Evolutionary conservation across 2,329 filamentous ascomycete species (phyloP).

Genomic region (Monilinia fructigena): DNA sequence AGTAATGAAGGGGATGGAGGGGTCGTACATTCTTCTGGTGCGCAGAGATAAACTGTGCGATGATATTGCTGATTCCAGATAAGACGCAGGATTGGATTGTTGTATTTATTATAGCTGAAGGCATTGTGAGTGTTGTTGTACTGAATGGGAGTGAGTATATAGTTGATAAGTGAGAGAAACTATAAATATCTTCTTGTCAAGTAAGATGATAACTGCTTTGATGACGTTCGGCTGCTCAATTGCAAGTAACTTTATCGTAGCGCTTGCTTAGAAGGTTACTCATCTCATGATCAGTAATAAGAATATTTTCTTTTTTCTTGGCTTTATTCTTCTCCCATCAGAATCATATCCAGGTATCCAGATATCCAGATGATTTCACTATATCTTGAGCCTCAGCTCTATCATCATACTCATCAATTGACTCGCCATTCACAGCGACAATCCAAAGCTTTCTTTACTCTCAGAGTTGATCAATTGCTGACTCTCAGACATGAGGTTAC

Average conservation of each 20-base stretch:
- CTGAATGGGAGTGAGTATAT: too few species aligned
- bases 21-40: conserved; percentile 46
- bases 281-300: too few species aligned
- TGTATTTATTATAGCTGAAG: conserved; percentile 19
- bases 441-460: not conserved
- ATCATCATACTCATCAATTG: not conserved
- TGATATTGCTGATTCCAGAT: conserved; percentile 42
- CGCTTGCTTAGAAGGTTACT: not conserved
- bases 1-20: not conserved
- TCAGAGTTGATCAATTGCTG: not conserved
- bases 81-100: conserved; percentile 21
- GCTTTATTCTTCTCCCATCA: not conserved
- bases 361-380: not conserved
- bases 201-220: not conserved
- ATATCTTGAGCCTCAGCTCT: not conserved
- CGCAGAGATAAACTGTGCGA: conserved; percentile 69
- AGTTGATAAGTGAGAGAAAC: not conserved
- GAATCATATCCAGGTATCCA: not conserved
- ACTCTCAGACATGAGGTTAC: not conserved
- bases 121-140: conserved; percentile 8
- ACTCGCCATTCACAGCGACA: not conserved
- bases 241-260: not conserved
- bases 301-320: not conserved
- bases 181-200: not conserved
- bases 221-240: not conserved